Percentiles rank a stretch among this genome's conserved stretches.
Evolutionary conservation across 202 grass and related monocot genomes (phyloP).

Genomic region (Panicum hallii): DNA sequence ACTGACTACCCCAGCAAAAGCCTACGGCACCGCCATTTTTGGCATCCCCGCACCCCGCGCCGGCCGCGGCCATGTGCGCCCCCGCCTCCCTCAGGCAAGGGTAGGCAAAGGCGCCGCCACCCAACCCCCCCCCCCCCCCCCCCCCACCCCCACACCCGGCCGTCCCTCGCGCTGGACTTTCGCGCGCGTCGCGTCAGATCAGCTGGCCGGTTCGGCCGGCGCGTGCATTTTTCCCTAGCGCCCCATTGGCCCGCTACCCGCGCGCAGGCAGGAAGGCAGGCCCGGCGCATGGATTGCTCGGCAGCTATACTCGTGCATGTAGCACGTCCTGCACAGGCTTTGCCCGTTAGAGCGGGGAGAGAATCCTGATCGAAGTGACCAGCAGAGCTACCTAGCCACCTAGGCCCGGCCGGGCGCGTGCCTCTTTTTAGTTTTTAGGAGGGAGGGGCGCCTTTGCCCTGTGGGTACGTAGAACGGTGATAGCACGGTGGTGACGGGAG

Average conservation of each 20-base stretch:
- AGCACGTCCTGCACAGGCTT: neutral
- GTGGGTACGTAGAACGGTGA: neutral
- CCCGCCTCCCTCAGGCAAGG: neutral
- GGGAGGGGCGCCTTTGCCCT: neutral
- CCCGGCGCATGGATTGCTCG: neutral
- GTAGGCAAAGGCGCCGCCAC: too few relatives aligned
- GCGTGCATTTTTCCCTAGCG: neutral
- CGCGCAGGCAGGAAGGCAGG: neutral
- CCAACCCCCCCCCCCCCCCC: too few relatives aligned
- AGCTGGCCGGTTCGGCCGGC: neutral
- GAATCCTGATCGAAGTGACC: too few relatives aligned
- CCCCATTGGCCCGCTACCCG: slow-evolving; percentile 7
- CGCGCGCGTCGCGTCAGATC: neutral
- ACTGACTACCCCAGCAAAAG: slow-evolving; percentile 4
- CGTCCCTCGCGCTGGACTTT: neutral
- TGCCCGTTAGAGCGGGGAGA: too few relatives aligned
- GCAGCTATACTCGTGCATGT: too few relatives aligned
- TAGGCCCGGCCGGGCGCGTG: neutral
- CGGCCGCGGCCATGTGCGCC: slow-evolving; percentile 36
- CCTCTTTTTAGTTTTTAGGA: neutral
- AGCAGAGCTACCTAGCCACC: too few relatives aligned
- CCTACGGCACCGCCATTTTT: slow-evolving; percentile 55
- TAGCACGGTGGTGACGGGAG: neutral
- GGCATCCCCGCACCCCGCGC: slow-evolving; percentile 36
- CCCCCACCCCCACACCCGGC: too few relatives aligned